phyloP scores from a whole-genome alignment of 257 asterid genomes.

The Solanum pennellii region DNA sequence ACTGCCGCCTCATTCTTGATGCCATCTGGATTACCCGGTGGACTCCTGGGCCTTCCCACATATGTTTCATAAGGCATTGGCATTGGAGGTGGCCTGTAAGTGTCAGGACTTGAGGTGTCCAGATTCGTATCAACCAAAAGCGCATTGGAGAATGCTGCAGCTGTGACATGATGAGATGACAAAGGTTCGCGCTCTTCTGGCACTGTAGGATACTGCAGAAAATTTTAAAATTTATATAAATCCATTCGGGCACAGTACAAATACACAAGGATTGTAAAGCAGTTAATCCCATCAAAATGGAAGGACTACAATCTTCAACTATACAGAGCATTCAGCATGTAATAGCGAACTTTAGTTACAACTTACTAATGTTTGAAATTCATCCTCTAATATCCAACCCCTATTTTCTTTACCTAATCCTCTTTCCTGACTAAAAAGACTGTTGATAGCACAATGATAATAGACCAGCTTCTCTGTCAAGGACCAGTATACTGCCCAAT shows the following conservation, averaged over 20 bases:
- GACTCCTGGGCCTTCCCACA: constrained; percentile 31
- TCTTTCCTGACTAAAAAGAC: neutral
- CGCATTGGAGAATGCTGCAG: constrained; percentile 45
- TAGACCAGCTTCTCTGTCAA: neutral
- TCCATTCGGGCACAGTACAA: neutral
- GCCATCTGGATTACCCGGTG: constrained; percentile 27
- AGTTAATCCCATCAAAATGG: neutral
- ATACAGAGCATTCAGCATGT: neutral
- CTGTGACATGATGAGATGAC: constrained; percentile 40
- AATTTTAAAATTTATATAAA: neutral
- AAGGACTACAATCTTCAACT: neutral
- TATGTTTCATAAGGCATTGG: constrained; percentile 66
- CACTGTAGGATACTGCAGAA: constrained; percentile 53
- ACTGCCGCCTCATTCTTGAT: constrained; percentile 31
- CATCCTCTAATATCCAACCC: neutral
- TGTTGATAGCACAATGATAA: neutral
- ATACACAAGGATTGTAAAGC: neutral
- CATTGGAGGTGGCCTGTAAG: constrained; percentile 72
- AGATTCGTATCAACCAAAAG: constrained; percentile 83
- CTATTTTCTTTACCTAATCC: neutral
- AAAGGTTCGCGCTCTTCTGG: constrained; percentile 55
- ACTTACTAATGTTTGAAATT: neutral
- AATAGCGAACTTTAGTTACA: neutral
- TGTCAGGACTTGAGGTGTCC: constrained; percentile 73
- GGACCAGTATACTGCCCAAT: neutral